phyloP scores from a whole-genome alignment of 495 filamentous ascomycete genomes.

The Neurospora discreta region DNA sequence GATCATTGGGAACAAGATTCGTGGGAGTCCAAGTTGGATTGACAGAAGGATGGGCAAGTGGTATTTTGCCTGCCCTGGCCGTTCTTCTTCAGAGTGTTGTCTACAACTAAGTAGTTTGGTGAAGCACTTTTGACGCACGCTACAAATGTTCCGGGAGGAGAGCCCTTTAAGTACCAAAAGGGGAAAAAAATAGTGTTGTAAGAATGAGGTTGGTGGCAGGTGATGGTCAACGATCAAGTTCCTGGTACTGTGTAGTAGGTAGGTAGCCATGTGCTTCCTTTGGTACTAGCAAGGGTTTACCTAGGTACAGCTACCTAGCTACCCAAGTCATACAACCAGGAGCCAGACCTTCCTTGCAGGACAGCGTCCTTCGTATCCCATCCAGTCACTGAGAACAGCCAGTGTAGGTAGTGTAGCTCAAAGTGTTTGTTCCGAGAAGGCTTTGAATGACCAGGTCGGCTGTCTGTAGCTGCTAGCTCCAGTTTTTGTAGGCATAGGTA shows the following conservation, averaged over 20 bases:
- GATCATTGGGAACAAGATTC: slow-evolving; percentile 15
- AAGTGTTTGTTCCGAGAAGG: no score
- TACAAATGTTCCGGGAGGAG: neutral
- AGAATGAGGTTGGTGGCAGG: neutral
- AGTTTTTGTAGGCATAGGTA: neutral
- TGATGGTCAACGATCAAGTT: neutral
- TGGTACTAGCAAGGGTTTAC: neutral
- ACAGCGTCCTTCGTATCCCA: no score
- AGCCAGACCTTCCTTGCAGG: no score
- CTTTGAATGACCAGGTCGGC: neutral
- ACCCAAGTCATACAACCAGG: neutral
- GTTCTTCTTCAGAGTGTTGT: neutral
- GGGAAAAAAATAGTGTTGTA: neutral
- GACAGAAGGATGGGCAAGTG: neutral
- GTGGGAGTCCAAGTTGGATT: neutral
- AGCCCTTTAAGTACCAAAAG: neutral
- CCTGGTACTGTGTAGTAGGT: neutral
- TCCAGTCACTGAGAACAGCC: no score
- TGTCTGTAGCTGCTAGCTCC: neutral
- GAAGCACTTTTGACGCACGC: neutral
- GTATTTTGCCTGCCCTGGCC: neutral
- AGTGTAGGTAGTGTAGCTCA: no score
- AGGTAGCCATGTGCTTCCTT: neutral
- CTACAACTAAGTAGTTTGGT: neutral
- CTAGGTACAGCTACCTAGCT: no score